Evolutionary conservation across 805 yeast species (phyloP).

Genomic region (Teunomyces gatunensis): DNA sequence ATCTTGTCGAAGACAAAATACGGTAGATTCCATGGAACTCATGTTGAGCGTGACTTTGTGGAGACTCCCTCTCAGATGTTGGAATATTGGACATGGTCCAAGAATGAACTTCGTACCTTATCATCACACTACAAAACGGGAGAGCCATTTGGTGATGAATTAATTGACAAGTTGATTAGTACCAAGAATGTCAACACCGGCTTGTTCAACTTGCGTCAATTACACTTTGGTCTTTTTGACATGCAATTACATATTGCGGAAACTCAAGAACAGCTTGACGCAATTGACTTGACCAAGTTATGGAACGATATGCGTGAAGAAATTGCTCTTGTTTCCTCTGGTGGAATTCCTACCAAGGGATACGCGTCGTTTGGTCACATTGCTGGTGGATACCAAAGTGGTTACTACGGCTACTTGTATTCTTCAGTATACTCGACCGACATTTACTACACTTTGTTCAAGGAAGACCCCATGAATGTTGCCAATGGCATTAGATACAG

Average conservation of each 20-base stretch:
- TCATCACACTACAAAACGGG: slow-evolving; percentile 67
- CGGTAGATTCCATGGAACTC: slow-evolving; percentile 72
- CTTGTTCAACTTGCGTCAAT: slow-evolving; percentile 66
- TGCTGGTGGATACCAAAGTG: slow-evolving; percentile 81
- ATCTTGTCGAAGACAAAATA: slow-evolving; percentile 63
- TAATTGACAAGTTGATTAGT: slow-evolving; percentile 55
- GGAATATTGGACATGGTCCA: slow-evolving; percentile 86
- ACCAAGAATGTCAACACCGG: slow-evolving; percentile 80
- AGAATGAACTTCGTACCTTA: slow-evolving; percentile 52
- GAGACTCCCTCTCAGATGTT: slow-evolving; percentile 90
- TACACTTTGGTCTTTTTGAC: slow-evolving; percentile 77
- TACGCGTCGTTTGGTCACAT: slow-evolving; percentile 76
- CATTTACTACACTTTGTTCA: slow-evolving; percentile 70
- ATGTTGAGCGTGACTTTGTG: slow-evolving; percentile 81
- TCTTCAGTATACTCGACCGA: slow-evolving; percentile 85
- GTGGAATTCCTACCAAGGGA: slow-evolving; percentile 57
- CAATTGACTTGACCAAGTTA: slow-evolving; percentile 46
- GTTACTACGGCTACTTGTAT: slow-evolving; percentile 85
- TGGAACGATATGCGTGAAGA: slow-evolving; percentile 71
- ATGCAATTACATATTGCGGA: slow-evolving; percentile 61
- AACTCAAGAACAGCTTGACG: slow-evolving; percentile 38
- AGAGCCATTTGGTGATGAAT: slow-evolving; percentile 53
- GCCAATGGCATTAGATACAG: slow-evolving; percentile 64
- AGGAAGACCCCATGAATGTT: slow-evolving; percentile 62
- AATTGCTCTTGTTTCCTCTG: slow-evolving; percentile 57